Evolutionary conservation across 495 filamentous ascomycete species (phyloP).

Genomic region (Pseudotulostoma volvatum): DNA sequence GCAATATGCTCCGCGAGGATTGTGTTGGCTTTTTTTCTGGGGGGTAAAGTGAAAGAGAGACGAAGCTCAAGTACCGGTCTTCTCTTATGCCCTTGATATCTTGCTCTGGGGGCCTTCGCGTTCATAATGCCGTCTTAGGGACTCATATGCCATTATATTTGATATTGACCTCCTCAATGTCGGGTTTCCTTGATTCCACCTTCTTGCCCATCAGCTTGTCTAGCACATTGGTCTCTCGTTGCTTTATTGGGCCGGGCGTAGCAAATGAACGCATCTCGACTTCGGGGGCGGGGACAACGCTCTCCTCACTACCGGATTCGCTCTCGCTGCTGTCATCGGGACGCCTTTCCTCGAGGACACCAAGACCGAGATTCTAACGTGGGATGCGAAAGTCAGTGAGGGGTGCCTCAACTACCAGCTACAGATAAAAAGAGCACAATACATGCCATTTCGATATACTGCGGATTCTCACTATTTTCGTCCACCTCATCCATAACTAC

Average conservation of each 20-base stretch:
- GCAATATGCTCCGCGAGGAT: no score
- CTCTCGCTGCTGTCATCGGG: slow-evolving; percentile 7
- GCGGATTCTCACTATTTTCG: slow-evolving; percentile 13
- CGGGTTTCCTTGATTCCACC: slow-evolving; percentile 21
- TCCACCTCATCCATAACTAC: slow-evolving; percentile 24
- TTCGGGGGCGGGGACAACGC: no score
- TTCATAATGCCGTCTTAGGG: no score
- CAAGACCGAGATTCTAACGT: slow-evolving; percentile 32
- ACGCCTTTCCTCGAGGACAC: slow-evolving; percentile 31
- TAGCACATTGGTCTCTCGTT: slow-evolving; percentile 17
- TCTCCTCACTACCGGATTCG: slow-evolving; percentile 4
- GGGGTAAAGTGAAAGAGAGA: no score
- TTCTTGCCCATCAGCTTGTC: slow-evolving; percentile 26
- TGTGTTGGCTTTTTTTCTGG: no score
- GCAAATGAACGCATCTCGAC: no score
- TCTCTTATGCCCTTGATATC: no score
- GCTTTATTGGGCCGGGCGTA: background rate
- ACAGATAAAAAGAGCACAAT: background rate
- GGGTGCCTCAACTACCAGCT: background rate
- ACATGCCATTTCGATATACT: slow-evolving; percentile 38
- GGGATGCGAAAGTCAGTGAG: background rate
- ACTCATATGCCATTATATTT: slow-evolving; percentile 1
- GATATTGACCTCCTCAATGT: slow-evolving; percentile 28
- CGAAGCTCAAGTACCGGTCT: no score
- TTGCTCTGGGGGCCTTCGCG: no score